Conservation (phyloP, 495 filamentous ascomycete genomes). For the Coniosporium apollinis region DNA sequence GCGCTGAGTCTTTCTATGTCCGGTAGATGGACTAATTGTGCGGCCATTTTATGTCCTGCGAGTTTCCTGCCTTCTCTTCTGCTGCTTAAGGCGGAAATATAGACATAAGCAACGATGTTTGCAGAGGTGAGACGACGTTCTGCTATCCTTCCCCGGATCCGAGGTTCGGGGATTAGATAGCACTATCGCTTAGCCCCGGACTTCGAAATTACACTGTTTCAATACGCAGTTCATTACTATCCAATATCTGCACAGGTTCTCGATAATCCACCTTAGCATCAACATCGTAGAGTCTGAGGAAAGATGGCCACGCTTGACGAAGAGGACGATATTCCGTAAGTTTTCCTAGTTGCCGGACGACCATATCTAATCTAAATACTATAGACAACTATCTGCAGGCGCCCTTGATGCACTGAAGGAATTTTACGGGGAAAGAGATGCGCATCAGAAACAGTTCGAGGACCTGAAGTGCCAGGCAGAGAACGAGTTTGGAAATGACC, state of each 20-base stretch:
- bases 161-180: background rate
- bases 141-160: background rate
- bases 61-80: no score
- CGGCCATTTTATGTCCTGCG: constrained; percentile 17
- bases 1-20: constrained; percentile 20
- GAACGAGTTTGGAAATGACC: constrained; percentile 14
- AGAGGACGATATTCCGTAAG: constrained; percentile 1
- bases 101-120: background rate
- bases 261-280: no score
- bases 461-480: constrained; percentile 35
- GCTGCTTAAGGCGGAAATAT: no score
- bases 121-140: background rate
- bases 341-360: background rate
- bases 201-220: background rate
- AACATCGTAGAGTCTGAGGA: background rate
- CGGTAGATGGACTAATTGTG: constrained; percentile 15
- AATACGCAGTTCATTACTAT: background rate
- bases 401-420: constrained; percentile 46
- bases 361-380: no score
- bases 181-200: background rate
- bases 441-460: constrained; percentile 43
- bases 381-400: constrained; percentile 34
- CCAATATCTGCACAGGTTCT: background rate
- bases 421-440: constrained; percentile 54
- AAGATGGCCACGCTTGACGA: background rate